phyloP scores from a whole-genome alignment of 768 basidiomycete species.

The Xerocomellus dryophilus region DNA sequence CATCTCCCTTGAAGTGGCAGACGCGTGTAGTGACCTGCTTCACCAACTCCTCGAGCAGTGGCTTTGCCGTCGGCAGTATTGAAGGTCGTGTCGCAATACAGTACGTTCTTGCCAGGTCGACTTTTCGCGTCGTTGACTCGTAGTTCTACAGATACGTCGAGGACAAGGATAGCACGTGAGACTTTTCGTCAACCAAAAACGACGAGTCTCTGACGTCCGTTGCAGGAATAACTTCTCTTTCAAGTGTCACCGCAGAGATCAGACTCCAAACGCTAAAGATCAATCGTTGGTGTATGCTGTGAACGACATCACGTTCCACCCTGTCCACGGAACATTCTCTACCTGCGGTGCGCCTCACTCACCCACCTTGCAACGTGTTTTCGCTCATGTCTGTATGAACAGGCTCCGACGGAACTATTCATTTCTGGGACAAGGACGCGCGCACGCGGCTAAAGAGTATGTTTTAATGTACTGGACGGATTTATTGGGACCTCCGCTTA shows the following conservation, averaged over 20 bases:
- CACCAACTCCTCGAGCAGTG: conserved; percentile 59
- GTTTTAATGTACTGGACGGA: background rate
- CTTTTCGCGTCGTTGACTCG: background rate
- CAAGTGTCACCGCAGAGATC: conserved; percentile 73
- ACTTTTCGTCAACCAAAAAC: conserved; percentile 12
- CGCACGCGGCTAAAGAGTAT: conserved; percentile 88
- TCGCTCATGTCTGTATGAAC: conserved; percentile 7
- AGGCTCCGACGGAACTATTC: conserved; percentile 84
- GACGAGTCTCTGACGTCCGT: background rate
- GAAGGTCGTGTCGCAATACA: conserved; percentile 95
- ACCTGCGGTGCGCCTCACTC: conserved; percentile 56
- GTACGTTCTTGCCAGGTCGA: conserved; percentile 47
- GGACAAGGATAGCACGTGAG: conserved; percentile 71
- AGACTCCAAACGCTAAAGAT: conserved; percentile 52
- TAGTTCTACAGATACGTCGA: conserved; percentile 66
- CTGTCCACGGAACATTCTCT: conserved; percentile 79
- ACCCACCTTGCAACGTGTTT: conserved; percentile 19
- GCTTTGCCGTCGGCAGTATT: conserved; percentile 82
- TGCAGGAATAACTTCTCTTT: conserved; percentile 80
- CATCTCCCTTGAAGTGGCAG: conserved; percentile 91
- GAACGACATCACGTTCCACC: conserved; percentile 85
- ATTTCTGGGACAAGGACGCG: conserved; percentile 94
- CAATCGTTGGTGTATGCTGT: conserved; percentile 76
- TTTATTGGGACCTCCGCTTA: background rate
- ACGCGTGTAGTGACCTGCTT: conserved; percentile 85